Percentiles rank a stretch among this genome's conserved stretches.
Conservation (phyloP, 148 eudicot species). For the Spergularia bocconei region DNA sequence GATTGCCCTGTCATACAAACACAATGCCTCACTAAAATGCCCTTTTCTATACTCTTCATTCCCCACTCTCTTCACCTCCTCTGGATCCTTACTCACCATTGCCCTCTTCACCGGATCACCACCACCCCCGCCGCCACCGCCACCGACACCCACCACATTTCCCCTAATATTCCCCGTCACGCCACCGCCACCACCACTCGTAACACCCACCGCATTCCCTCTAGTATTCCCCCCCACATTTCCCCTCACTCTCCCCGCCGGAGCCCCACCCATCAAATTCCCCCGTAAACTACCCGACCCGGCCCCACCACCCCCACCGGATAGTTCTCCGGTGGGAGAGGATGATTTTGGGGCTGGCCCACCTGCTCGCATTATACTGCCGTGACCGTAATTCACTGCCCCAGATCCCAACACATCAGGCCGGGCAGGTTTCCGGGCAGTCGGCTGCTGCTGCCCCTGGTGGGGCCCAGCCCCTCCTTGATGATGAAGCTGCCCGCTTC, state of each 20-base stretch:
- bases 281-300: conserved; percentile 10
- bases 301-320: neutral
- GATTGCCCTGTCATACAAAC: conserved; percentile 64
- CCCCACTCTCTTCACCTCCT: conserved; percentile 66
- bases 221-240: neutral
- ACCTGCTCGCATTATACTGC: conserved; percentile 64
- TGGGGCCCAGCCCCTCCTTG: too few species aligned
- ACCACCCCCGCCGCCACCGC: conserved; percentile 13
- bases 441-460: conserved; percentile 4
- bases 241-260: neutral
- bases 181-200: too few species aligned
- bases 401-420: conserved; percentile 63
- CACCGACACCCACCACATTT: conserved; percentile 21
- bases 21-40: conserved; percentile 57
- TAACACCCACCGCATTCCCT: conserved; percentile 12
- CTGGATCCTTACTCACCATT: conserved; percentile 45
- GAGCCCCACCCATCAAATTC: neutral
- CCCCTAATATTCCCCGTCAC: conserved; percentile 49
- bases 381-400: conserved; percentile 64
- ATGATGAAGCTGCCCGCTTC: conserved; percentile 31
- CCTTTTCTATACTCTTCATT: conserved; percentile 70
- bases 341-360: conserved; percentile 12
- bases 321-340: conserved; percentile 3
- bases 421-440: conserved; percentile 27
- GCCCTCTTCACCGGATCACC: conserved; percentile 55